These are phyloP conservation scores for Echium plantagineum DNA, from an alignment of 257 asterid species.

Conservation along the genomic window DNA sequence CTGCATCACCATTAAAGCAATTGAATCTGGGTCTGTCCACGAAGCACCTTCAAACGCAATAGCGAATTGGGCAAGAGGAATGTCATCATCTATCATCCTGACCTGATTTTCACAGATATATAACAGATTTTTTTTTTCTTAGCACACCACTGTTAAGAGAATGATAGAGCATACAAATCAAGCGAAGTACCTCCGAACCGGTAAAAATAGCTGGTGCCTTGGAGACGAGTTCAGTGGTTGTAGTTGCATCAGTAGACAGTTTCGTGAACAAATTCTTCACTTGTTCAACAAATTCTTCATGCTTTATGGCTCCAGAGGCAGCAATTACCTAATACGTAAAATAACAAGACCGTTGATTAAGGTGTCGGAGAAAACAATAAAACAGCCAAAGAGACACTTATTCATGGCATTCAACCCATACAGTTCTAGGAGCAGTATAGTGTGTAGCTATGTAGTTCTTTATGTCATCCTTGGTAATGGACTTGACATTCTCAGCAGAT, in stretches of 20 bases:
- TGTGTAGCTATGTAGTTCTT: slow-evolving; percentile 58
- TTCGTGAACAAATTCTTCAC: slow-evolving; percentile 55
- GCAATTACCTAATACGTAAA: slow-evolving; percentile 45
- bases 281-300: slow-evolving; percentile 73
- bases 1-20: slow-evolving; percentile 84
- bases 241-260: slow-evolving; percentile 43
- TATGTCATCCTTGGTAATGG: slow-evolving; percentile 41
- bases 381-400: neutral
- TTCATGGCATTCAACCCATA: slow-evolving; percentile 14
- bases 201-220: slow-evolving; percentile 70
- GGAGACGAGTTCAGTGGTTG: slow-evolving; percentile 54
- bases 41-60: slow-evolving; percentile 93
- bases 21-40: slow-evolving; percentile 86
- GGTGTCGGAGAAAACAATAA: slow-evolving; percentile 1
- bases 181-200: slow-evolving; percentile 67
- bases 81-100: slow-evolving; percentile 71
- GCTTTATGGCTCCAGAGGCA: slow-evolving; percentile 81
- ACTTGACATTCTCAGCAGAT: slow-evolving; percentile 61
- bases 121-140: neutral
- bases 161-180: slow-evolving; percentile 13
- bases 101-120: slow-evolving; percentile 26
- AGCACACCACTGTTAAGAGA: slow-evolving; percentile 4
- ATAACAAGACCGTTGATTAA: slow-evolving; percentile 1
- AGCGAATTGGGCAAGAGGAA: slow-evolving; percentile 69
- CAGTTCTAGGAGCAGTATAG: slow-evolving; percentile 73